Conservation (phyloP, 371 early-diverging fungal genomes). For the Mortierella sp. region DNA sequence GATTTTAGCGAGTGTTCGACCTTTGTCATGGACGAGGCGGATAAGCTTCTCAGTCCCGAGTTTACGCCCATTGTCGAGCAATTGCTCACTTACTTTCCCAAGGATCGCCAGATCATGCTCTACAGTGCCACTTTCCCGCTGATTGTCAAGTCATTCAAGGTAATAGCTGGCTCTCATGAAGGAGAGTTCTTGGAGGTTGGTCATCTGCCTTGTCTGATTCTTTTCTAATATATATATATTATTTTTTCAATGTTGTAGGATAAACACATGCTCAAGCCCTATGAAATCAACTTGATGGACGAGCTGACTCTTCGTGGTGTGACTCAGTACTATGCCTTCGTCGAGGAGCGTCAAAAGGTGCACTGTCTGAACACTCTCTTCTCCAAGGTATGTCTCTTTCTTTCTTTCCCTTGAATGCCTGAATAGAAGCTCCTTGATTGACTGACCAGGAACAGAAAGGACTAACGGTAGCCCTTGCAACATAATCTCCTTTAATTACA, state of each 20-base stretch:
- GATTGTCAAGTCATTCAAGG: conserved; percentile 88
- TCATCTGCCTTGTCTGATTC: no score
- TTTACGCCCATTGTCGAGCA: conserved; percentile 94
- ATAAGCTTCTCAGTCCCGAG: conserved; percentile 94
- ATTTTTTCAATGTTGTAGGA: conserved; percentile 52
- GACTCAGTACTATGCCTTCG: conserved; percentile 97
- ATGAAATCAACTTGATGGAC: conserved; percentile 98
- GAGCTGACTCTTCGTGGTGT: conserved; percentile 96
- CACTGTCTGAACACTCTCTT: conserved; percentile 96
- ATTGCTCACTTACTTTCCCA: conserved; percentile 82
- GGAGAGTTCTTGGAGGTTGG: background rate
- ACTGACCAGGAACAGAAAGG: no score
- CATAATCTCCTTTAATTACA: no score
- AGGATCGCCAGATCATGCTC: conserved; percentile 90
- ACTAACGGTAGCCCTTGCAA: no score
- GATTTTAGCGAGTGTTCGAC: conserved; percentile 83
- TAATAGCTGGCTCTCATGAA: background rate
- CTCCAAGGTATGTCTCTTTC: conserved; percentile 63
- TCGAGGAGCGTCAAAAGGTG: conserved; percentile 96
- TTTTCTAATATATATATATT: background rate
- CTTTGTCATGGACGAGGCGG: conserved; percentile 98
- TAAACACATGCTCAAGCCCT: conserved; percentile 88
- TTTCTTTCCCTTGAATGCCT: no score
- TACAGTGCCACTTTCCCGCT: conserved; percentile 99
- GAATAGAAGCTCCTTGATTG: no score